Percentiles rank a stretch among this genome's conserved stretches.
Evolutionary conservation across 1,139 yeast species (phyloP).

Genomic region (Nadsonia starkeyi-henricii): DNA sequence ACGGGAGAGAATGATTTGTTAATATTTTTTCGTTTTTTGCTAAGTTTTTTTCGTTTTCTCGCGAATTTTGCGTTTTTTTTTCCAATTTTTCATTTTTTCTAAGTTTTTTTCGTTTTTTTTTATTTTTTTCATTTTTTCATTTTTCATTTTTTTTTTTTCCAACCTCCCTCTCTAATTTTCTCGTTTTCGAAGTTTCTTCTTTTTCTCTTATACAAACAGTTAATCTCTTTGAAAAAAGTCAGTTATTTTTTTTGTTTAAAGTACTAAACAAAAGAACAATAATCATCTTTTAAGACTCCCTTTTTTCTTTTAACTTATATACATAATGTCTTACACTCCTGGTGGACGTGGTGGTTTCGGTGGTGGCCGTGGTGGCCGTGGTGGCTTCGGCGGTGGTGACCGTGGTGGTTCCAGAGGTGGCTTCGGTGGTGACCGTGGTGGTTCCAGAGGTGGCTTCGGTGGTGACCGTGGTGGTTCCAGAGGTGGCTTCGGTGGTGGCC

Average conservation of each 20-base stretch:
- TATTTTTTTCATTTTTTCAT: background rate
- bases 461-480: conserved; percentile 27
- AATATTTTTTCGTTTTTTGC: too few relatives aligned
- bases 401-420: conserved; percentile 20
- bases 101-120: background rate
- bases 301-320: conserved; percentile 5
- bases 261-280: background rate
- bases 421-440: conserved; percentile 17
- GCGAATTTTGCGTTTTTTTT: conserved; percentile 1
- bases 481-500: conserved; percentile 19
- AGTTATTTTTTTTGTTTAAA: conserved; percentile 1
- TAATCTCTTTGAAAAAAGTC: conserved; percentile 1
- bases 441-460: conserved; percentile 23
- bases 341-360: conserved; percentile 31
- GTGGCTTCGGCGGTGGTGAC: conserved; percentile 25
- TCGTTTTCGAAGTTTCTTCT: background rate
- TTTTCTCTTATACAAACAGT: conserved; percentile 1
- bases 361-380: conserved; percentile 20
- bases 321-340: conserved; percentile 37
- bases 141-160: background rate
- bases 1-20: too few relatives aligned
- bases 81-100: too few relatives aligned
- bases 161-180: background rate
- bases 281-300: background rate
- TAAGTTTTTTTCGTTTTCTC: background rate